Evolutionary conservation across 441 rosid genomes (phyloP).

Genomic region (Raphanus hybrid): DNA sequence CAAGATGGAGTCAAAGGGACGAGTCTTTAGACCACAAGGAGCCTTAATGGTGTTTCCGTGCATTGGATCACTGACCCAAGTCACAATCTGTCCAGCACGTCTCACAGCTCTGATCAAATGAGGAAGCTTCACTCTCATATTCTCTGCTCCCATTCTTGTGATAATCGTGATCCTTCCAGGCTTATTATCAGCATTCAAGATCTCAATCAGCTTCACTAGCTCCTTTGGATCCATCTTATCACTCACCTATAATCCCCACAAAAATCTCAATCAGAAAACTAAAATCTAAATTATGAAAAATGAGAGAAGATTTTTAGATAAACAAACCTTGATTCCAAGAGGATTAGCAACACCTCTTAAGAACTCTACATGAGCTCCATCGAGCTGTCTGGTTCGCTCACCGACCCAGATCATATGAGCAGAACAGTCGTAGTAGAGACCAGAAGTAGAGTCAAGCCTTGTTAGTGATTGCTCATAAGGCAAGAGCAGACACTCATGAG

Average conservation of each 20-base stretch:
- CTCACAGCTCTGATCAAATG: slow-evolving; percentile 90
- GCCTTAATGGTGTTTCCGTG: slow-evolving; percentile 94
- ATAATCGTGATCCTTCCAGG: slow-evolving; percentile 92
- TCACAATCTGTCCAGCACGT: slow-evolving; percentile 83
- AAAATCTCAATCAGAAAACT: slow-evolving; percentile 13
- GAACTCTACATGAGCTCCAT: slow-evolving; percentile 96
- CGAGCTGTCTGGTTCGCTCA: slow-evolving; percentile 67
- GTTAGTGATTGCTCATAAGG: slow-evolving; percentile 96
- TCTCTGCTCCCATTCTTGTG: slow-evolving; percentile 95
- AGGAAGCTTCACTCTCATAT: slow-evolving; percentile 98
- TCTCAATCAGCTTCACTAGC: slow-evolving; percentile 87
- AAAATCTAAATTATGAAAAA: background rate
- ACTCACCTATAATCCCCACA: slow-evolving; percentile 49
- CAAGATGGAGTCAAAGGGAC: slow-evolving; percentile 67
- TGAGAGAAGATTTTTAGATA: background rate
- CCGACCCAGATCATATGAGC: slow-evolving; percentile 43
- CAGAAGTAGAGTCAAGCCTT: slow-evolving; percentile 87
- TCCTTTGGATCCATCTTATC: slow-evolving; percentile 71
- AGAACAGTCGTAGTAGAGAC: slow-evolving; percentile 41
- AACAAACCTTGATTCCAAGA: slow-evolving; percentile 84
- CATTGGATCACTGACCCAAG: slow-evolving; percentile 99
- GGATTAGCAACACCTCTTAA: slow-evolving; percentile 95
- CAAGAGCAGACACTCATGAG: slow-evolving; percentile 93
- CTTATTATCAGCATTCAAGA: slow-evolving; percentile 87
- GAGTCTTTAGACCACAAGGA: slow-evolving; percentile 72